phyloP scores from a whole-genome alignment of 768 basidiomycete genomes.

The Hygrophorus pudorinus region DNA sequence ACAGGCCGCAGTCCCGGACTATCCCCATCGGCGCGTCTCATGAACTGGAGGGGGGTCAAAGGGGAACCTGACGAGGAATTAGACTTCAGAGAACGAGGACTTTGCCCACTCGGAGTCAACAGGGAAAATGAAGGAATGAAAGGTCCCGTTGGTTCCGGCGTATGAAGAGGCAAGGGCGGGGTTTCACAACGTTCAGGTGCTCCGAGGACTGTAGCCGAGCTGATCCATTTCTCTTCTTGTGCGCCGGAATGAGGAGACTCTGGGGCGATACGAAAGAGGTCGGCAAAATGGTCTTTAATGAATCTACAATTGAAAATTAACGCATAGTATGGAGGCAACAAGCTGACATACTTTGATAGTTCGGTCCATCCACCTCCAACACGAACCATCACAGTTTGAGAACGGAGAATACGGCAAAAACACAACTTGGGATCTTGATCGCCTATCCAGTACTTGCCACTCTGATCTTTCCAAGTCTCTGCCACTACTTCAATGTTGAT shows the following conservation, averaged over 20 bases:
- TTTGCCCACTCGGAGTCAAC: conserved; percentile 44
- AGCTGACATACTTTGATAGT: conserved; percentile 63
- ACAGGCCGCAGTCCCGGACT: not conserved
- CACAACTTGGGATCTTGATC: conserved; percentile 83
- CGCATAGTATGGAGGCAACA: not conserved
- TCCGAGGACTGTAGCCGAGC: conserved; percentile 60
- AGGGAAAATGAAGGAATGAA: conserved; percentile 61
- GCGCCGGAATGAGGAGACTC: conserved; percentile 47
- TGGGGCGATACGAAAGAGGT: conserved; percentile 64
- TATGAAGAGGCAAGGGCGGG: conserved; percentile 37
- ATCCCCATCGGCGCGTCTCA: conserved; percentile 67
- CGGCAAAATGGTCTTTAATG: conserved; percentile 78
- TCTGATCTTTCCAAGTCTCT: conserved; percentile 86
- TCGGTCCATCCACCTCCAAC: conserved; percentile 95
- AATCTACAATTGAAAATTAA: conserved; percentile 41
- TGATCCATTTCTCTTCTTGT: conserved; percentile 78
- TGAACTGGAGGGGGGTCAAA: conserved; percentile 73
- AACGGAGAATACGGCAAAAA: conserved; percentile 85
- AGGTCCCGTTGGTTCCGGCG: conserved; percentile 54
- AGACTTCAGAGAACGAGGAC: conserved; percentile 40
- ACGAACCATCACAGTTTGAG: conserved; percentile 92
- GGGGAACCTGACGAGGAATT: conserved; percentile 59
- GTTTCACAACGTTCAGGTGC: conserved; percentile 29
- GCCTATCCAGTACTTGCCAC: conserved; percentile 95
- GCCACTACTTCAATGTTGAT: conserved; percentile 76